phyloP scores from a whole-genome alignment of 2,329 filamentous ascomycete species.

The Monosporascus ibericus region DNA sequence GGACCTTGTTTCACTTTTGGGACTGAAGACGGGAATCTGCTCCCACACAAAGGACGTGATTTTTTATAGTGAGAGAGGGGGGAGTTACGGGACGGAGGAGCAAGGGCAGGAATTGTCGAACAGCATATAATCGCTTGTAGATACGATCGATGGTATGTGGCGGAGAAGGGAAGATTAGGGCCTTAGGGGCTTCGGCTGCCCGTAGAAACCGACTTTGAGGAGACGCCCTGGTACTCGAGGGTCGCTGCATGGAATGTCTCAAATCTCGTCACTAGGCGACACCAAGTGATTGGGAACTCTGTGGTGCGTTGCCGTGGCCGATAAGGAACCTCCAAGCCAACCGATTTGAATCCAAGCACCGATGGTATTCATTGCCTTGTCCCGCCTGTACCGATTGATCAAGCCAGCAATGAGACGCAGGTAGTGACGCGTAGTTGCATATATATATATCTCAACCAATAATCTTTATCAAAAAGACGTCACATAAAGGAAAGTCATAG shows the following conservation, averaged over 20 bases:
- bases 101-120: neutral
- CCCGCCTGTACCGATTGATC: neutral
- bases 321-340: neutral
- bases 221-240: neutral
- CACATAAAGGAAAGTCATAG: too few species aligned
- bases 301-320: neutral
- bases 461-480: too few species aligned
- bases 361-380: neutral
- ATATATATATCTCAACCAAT: too few species aligned
- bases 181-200: neutral
- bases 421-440: too few species aligned
- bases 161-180: neutral
- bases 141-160: neutral
- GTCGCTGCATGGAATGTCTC: neutral
- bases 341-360: neutral
- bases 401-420: neutral
- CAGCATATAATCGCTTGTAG: neutral
- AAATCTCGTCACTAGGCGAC: neutral
- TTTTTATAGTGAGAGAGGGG: too few species aligned
- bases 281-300: neutral
- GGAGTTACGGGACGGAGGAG: neutral
- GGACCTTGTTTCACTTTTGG: neutral
- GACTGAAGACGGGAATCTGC: neutral
- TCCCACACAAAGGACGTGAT: neutral
- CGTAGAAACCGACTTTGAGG: neutral